Base-by-base conservation (phyloP, 2,329 filamentous ascomycete genomes). In the Penicillium hordei region DNA sequence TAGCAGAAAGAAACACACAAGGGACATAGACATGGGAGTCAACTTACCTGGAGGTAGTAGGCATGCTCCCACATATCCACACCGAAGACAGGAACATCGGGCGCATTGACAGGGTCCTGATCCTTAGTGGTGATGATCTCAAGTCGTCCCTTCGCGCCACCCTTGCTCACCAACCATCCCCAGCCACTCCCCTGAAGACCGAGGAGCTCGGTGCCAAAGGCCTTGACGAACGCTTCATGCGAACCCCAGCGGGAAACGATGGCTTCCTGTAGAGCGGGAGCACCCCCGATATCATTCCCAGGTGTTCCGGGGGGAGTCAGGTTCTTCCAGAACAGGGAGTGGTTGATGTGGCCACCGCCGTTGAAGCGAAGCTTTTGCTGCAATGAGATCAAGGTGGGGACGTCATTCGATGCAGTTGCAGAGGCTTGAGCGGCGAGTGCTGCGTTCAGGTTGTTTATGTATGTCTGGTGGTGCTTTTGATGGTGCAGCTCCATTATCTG, bases 401-500 rank as follows among this genome's bases (percentile, higher is more conserved):
- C 81, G 64, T 91, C 84, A 62, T 81, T 79, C 40, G 81, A 76
- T 25, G 79, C 72, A 3, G 83, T 77, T 17, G 87, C 86, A 5
- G 80, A 75, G 51, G 81, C 77, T 62, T 89, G 87, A 15, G 83
- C 86, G 72, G 90, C 84, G 57, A 86, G 81, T 44, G 90, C 89
- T 57, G 87, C 83, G 80, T 96, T 96, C 78, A 90, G 89, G 72
- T 90, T 90, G 75, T 88, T 94, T 68, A 96, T 89, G 76, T 96
- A 96, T 69, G 92, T 91, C 77, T 93, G 88, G 81, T 96, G 92
- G 82, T 96, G 92, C 79, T 93, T 95, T 78, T 84, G 85, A 84
- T 96, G 90, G 82, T 96, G 92, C 33, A 96, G 86, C 80, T 95
- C 89, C 92, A 96, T 96, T 80, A 96, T 96, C 78, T 93, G 85